Base-by-base conservation (phyloP, 208 protist genomes). In the Balamuthia mandrillaris region DNA sequence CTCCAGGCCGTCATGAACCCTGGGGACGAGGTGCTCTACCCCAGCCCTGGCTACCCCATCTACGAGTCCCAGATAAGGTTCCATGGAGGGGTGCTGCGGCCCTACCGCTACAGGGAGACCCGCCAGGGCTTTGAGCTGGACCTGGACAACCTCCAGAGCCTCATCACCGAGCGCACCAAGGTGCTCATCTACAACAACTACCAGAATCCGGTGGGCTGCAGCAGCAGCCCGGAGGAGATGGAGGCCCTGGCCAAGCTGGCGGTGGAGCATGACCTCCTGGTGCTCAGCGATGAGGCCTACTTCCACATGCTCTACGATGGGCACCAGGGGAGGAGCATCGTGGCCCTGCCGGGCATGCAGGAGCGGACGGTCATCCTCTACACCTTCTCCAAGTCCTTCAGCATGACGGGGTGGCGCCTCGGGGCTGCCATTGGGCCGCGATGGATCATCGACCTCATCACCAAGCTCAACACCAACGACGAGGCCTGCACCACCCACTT, bases 181-280 rank as follows among this genome's bases (percentile, higher is more conserved):
- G 29, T 86, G 12, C 72, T 86, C 83, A 84, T 86, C 56, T 86
- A 81, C 83, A 86, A 86, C 56, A 86, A 86, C 74, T 86, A 86
- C 58, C 66, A 79, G 51, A 86, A 86, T 44, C 83, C 83, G 16
- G 65, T 83, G 52, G 83, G 83, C 65, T 82, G 6, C 77, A 84
- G 77, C 56, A 27, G 77, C 77, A 82, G 68, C 21, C 41, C 45
- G 16, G 83, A 86, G 42, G 83, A 86, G 72, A 79, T 86, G 66
- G 72, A 24, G 21, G 66, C 60, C 9, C 54, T 86, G 10, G 83
- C 83, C 27, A 79, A 81, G 56, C 79, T 86, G 21, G 65, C 68
- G 4, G 29, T 86, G 18, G 83, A 79, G 42, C 24, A 86, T 45
- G 51, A 86, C 47, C 18, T 86, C 16, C 51, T 66, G 65, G 83